A percentile compares a stretch with the other conserved stretches of the same genome.
Conservation (phyloP, 495 filamentous ascomycete genomes). For the Rostrohypoxylon terebratum region DNA sequence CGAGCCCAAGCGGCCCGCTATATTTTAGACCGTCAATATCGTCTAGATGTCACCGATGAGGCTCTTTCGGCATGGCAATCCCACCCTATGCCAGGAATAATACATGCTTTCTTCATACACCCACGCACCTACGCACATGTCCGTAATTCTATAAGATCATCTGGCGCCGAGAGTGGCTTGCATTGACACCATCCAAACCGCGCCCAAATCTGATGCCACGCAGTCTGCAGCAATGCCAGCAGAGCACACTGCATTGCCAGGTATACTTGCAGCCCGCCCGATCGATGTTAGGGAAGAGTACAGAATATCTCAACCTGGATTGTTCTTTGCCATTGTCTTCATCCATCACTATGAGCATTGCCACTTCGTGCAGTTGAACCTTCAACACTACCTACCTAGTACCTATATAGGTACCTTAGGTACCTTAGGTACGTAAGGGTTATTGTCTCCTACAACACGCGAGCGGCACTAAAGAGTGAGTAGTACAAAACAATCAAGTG, state of each 20-base stretch:
- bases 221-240: constrained; percentile 42
- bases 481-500: background rate
- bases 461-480: background rate
- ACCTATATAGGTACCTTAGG: too few relatives aligned
- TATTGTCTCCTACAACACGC: background rate
- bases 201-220: constrained; percentile 37
- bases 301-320: constrained; percentile 20
- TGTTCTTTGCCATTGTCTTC: constrained; percentile 3
- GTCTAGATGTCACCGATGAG: constrained; percentile 30
- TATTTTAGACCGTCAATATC: background rate
- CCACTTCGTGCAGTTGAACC: background rate
- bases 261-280: constrained; percentile 38
- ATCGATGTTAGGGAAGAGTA: constrained; percentile 37
- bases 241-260: constrained; percentile 41
- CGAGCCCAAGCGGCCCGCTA: background rate
- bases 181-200: constrained; percentile 35
- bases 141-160: constrained; percentile 14
- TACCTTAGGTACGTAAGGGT: background rate
- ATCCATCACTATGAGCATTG: background rate
- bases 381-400: background rate
- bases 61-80: constrained; percentile 38
- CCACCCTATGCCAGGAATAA: constrained; percentile 28
- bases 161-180: constrained; percentile 32
- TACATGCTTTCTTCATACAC: constrained; percentile 7
- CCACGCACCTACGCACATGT: background rate